A percentile compares a stretch with the other conserved stretches of the same genome.
phyloP scores from a whole-genome alignment of 75 land plant genomes.

The Pinus albicaulis region DNA sequence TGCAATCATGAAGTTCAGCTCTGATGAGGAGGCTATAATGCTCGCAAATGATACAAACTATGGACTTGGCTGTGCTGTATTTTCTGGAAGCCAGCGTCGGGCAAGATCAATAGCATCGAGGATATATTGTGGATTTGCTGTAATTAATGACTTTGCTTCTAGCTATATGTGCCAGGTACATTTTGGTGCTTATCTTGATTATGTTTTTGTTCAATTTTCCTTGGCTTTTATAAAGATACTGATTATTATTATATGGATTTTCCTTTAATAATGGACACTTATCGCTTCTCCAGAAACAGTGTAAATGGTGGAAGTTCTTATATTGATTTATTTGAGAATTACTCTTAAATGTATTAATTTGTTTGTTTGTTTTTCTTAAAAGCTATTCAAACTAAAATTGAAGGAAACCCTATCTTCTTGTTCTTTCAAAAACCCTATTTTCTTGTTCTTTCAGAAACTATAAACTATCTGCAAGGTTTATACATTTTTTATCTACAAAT shows the following conservation, averaged over 20 bases:
- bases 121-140: conserved; percentile 83
- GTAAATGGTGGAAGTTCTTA: not conserved
- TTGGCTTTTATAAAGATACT: not conserved
- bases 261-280: not conserved
- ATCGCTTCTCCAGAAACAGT: not conserved
- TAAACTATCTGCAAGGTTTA: no score
- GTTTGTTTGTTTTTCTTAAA: not conserved
- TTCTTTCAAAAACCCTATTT: no score
- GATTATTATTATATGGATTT: not conserved
- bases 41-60: conserved; percentile 87
- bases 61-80: conserved; percentile 95
- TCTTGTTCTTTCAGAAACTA: no score
- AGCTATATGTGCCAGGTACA: conserved; percentile 91
- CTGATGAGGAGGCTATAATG: conserved; percentile 77
- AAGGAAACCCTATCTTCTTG: not conserved
- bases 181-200: not conserved
- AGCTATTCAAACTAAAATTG: not conserved
- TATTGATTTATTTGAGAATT: not conserved
- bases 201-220: not conserved
- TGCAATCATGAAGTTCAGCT: conserved; percentile 84
- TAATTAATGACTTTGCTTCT: conserved; percentile 88
- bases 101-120: conserved; percentile 77
- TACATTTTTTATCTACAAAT: no score
- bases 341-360: not conserved
- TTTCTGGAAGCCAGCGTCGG: conserved; percentile 65